Evolutionary conservation across 2,329 filamentous ascomycete species (phyloP), one percentile per base, ranked within the genome.

Genomic region (Aspergillus vadensis): DNA sequence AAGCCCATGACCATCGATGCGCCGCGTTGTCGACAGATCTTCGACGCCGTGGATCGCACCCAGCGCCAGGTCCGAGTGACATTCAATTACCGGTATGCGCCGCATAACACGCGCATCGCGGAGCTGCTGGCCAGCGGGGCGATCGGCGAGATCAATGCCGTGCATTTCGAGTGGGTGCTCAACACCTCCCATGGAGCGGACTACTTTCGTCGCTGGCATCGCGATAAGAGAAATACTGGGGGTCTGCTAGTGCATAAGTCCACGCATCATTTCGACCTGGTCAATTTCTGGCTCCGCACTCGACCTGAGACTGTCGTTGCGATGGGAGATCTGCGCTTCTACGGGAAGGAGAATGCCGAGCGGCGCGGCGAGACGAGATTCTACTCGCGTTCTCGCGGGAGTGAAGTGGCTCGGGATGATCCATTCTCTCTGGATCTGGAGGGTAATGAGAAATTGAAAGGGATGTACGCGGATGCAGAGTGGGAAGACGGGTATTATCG

Each of bases 1-100:
- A 88, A 88, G 70, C 86, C 85, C 4, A 87, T 88, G 85, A 88
- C 86, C 0, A 84, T 87, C 65, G 85, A 88, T 66, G 82, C 79
- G 0, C 77, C 80, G 1, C 80, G 84, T 2, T 86, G 84, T 71
- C 76, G 73, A 6, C 77, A 80, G 53, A 87, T 88, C 60, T 80
- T 86, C 63, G 77, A 80, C 63, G 82, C 83, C 12, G 84, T 85
- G 15, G 78, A 82, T 54, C 75, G 79, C 17, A 85, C 82, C 0
- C 76, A 77, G 2, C 72, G 74, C 12, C 77, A 79, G 41, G 79
- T 87, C 3, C 80, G 85, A 15, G 85, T 88, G 0, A 84, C 83
- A 0, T 88, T 88, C 78, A 88, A 88, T 74, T 88, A 88, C 73
- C 82, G 85, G 21, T 88, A 87, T 67, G 85, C 85, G 41, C 85